Percentiles rank a stretch among this genome's conserved stretches.
These are phyloP conservation scores for Ceratobasidium sp. DNA, from an alignment of 1,284 basidiomycete genomes.

Conservation along the genomic window DNA sequence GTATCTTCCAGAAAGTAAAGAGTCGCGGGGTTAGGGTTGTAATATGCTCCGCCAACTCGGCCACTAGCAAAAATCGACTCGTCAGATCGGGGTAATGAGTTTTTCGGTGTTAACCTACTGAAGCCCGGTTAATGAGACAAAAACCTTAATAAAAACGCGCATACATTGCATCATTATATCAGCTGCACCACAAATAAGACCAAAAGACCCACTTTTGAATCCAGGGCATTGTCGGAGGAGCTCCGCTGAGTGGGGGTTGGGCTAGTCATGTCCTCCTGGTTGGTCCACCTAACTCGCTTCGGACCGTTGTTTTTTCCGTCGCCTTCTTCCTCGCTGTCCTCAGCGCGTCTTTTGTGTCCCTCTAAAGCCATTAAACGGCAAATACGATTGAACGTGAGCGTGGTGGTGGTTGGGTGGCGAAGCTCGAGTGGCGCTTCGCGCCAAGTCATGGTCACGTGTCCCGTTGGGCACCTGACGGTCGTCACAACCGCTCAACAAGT, in stretches of 20 bases:
- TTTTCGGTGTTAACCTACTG: conserved; percentile 20
- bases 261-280: not conserved
- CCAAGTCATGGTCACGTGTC: conserved; percentile 8
- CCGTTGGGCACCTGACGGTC: too few relatives aligned
- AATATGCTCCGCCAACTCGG: conserved; percentile 82
- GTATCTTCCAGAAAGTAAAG: conserved; percentile 88
- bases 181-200: not conserved
- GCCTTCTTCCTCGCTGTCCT: conserved; percentile 1
- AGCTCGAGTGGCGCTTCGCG: not conserved
- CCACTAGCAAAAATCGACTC: conserved; percentile 63
- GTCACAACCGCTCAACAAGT: too few relatives aligned
- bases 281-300: conserved; percentile 42
- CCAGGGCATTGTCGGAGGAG: not conserved
- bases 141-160: conserved; percentile 21
- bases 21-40: conserved; percentile 75
- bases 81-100: conserved; percentile 50
- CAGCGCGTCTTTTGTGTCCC: not conserved
- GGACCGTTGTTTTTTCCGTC: not conserved
- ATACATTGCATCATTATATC: conserved; percentile 20
- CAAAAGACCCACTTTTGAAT: conserved; percentile 1
- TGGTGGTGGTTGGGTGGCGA: conserved; percentile 23
- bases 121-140: conserved; percentile 21
- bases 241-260: conserved; percentile 3
- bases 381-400: not conserved
- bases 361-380: not conserved